phyloP scores from a whole-genome alignment of 306 rosid species.

The Quercus berberidifolia region DNA sequence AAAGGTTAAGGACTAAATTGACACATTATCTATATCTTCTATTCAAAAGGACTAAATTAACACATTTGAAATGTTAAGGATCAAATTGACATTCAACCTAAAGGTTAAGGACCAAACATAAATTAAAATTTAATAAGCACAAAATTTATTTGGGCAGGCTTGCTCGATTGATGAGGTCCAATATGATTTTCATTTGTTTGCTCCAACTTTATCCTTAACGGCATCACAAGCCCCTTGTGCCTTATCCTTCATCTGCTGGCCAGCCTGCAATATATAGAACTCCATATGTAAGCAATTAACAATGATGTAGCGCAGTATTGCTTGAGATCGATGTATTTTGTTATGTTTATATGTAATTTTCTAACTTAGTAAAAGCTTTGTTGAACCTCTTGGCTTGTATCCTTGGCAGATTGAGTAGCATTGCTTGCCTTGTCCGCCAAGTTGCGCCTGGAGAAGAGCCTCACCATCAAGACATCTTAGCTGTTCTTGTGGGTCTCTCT shows the following conservation, averaged over 20 bases:
- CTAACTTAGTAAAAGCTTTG: background rate
- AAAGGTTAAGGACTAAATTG: too few species aligned
- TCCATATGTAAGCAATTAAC: background rate
- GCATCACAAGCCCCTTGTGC: slow-evolving; percentile 30
- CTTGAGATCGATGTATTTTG: background rate
- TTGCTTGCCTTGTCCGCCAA: slow-evolving; percentile 32
- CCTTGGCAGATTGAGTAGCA: slow-evolving; percentile 40
- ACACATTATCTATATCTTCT: too few species aligned
- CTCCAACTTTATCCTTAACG: slow-evolving; percentile 15
- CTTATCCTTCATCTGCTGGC: slow-evolving; percentile 30
- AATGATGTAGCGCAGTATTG: background rate
- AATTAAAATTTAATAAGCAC: background rate
- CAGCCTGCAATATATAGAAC: slow-evolving; percentile 25
- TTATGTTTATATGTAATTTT: background rate
- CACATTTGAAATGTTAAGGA: too few species aligned
- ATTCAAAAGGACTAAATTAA: too few species aligned
- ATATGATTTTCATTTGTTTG: slow-evolving; percentile 19
- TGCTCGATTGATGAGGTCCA: background rate
- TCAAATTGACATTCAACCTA: too few species aligned
- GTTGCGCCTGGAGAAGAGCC: too few species aligned
- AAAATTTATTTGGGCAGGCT: background rate
- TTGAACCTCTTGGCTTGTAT: slow-evolving; percentile 40
- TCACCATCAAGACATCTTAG: too few species aligned
- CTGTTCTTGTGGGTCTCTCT: too few species aligned
- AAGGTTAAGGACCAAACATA: background rate